These are phyloP conservation scores for Acrodontium crateriforme DNA, from an alignment of 2,329 filamentous ascomycete species.

Conservation along the genomic window DNA sequence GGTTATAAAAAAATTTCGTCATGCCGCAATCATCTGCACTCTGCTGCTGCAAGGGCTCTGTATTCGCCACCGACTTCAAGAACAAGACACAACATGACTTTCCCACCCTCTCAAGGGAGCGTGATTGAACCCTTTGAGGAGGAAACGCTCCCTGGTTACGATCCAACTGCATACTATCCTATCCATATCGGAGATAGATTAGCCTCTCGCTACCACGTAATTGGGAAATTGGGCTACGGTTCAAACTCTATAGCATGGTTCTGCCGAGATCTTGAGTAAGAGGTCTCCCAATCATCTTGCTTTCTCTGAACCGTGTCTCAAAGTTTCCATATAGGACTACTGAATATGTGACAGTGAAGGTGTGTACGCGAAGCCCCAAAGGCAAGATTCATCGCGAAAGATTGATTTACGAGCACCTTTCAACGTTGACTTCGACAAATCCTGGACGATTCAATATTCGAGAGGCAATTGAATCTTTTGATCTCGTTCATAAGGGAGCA, in stretches of 20 bases:
- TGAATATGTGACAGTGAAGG: conserved; percentile 3
- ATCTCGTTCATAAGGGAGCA: conserved; percentile 2
- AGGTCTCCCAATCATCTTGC: not conserved
- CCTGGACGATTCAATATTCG: conserved; percentile 4
- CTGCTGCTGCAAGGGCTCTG: no score
- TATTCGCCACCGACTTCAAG: no score
- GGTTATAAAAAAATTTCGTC: no score
- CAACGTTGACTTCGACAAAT: conserved; percentile 2
- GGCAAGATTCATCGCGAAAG: conserved; percentile 2
- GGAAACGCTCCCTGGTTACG: conserved; percentile 8
- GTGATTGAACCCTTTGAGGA: conserved; percentile 9
- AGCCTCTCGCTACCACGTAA: conserved; percentile 20
- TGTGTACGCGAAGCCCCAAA: conserved; percentile 2
- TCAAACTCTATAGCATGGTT: conserved; percentile 28
- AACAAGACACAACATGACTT: no score
- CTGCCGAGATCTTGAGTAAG: conserved; percentile 21
- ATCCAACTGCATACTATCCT: conserved; percentile 20
- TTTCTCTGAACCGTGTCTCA: not conserved
- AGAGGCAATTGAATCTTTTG: conserved; percentile 4
- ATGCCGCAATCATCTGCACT: no score
- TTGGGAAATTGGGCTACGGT: conserved; percentile 31
- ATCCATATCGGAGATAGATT: conserved; percentile 22
- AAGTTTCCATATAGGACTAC: not conserved
- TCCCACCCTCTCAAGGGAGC: no score
- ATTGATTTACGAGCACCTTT: conserved; percentile 5